phyloP scores from a whole-genome alignment of 768 basidiomycete species.

The Sarcomyxa edulis region DNA sequence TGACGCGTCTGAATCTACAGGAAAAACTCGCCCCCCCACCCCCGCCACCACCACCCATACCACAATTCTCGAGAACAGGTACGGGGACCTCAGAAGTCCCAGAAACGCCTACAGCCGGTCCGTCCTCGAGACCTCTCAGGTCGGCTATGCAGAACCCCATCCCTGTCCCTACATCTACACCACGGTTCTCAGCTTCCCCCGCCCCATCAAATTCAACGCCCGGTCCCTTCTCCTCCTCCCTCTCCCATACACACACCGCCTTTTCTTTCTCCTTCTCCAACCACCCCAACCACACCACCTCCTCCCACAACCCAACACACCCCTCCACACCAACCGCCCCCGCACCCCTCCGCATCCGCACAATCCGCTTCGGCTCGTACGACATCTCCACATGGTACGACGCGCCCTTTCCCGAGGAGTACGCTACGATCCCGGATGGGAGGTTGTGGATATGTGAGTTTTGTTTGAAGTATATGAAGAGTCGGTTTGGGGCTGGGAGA shows the following conservation, averaged over 20 bases:
- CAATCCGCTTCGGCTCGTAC: conserved; percentile 84
- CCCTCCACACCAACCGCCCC: conserved; percentile 19
- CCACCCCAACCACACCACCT: conserved; percentile 29
- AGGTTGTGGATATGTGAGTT: conserved; percentile 96
- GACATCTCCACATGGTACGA: conserved; percentile 99
- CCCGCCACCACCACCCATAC: conserved; percentile 22
- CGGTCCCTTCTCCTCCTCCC: conserved; percentile 50
- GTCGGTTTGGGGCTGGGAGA: conserved; percentile 75
- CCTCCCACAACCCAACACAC: conserved; percentile 32
- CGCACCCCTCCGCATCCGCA: conserved; percentile 62
- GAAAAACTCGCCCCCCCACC: conserved; percentile 44
- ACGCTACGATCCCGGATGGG: conserved; percentile 87
- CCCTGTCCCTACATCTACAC: too few relatives aligned
- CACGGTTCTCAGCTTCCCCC: conserved; percentile 14
- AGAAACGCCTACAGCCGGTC: conserved; percentile 11
- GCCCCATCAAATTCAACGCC: conserved; percentile 26
- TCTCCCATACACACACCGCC: conserved; percentile 34
- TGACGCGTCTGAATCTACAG: conserved; percentile 56
- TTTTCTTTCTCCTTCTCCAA: conserved; percentile 32
- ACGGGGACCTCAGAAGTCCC: conserved; percentile 16
- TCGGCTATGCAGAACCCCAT: too few relatives aligned
- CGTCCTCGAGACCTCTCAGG: too few relatives aligned
- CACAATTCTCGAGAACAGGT: conserved; percentile 13
- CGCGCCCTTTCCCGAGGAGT: conserved; percentile 98
- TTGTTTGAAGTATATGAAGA: conserved; percentile 98